phyloP scores from a whole-genome alignment of 208 protist genomes.

The Novymonas esmeraldas region DNA sequence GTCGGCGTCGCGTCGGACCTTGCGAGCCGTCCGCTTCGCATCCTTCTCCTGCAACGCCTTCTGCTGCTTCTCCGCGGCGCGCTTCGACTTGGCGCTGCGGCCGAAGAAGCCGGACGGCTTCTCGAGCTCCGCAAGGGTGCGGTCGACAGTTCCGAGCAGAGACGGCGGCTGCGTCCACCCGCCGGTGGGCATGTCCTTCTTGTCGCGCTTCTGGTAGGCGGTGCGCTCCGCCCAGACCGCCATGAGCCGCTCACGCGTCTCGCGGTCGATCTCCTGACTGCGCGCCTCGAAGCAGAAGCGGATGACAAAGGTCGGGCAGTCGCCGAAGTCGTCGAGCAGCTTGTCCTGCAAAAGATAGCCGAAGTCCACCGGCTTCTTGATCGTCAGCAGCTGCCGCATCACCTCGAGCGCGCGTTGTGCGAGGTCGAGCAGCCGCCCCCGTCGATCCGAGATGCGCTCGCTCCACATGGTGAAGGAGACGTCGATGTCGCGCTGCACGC shows the following conservation, averaged over 20 bases:
- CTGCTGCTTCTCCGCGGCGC: slow-evolving; percentile 48
- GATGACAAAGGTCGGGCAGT: slow-evolving; percentile 86
- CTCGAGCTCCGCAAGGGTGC: slow-evolving; percentile 64
- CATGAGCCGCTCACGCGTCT: slow-evolving; percentile 68
- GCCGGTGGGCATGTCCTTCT: slow-evolving; percentile 62
- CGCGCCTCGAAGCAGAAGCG: slow-evolving; percentile 72
- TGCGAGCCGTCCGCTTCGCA: slow-evolving; percentile 46
- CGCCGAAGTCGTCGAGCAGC: slow-evolving; percentile 84
- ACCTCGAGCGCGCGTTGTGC: slow-evolving; percentile 61
- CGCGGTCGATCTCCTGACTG: slow-evolving; percentile 55
- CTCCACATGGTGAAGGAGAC: slow-evolving; percentile 64
- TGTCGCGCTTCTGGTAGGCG: slow-evolving; percentile 75
- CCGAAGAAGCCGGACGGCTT: slow-evolving; percentile 63
- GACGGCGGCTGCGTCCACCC: slow-evolving; percentile 67
- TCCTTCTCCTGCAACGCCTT: slow-evolving; percentile 58
- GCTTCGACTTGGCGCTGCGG: slow-evolving; percentile 74
- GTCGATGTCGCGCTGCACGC: slow-evolving; percentile 64
- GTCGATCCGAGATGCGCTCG: slow-evolving; percentile 38
- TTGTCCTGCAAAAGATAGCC: slow-evolving; percentile 72
- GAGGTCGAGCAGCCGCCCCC: slow-evolving; percentile 54
- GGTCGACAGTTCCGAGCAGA: slow-evolving; percentile 74
- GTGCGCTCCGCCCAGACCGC: slow-evolving; percentile 70
- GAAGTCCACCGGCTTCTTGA: slow-evolving; percentile 76
- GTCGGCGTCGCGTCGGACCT: slow-evolving; percentile 51
- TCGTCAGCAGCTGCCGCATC: slow-evolving; percentile 57